Evolutionary conservation across 208 protist species (phyloP).

Genomic region (Wallacemonas sp.): DNA sequence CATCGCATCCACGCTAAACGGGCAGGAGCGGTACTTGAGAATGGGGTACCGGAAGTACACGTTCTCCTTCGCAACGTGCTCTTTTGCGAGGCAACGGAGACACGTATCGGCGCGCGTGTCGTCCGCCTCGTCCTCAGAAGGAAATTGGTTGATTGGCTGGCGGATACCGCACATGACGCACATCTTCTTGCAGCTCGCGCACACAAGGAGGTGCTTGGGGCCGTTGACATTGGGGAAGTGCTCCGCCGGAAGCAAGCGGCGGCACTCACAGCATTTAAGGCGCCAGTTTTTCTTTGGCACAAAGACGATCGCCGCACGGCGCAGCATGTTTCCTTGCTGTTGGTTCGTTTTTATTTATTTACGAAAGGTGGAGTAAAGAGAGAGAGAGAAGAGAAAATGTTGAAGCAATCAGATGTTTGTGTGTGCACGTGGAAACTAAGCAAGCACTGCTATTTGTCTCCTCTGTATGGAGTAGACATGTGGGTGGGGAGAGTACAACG

Average conservation of each 20-base stretch:
- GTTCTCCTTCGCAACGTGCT: conserved; percentile 74
- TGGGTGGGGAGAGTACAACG: too few species aligned
- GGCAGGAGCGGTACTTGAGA: conserved; percentile 86
- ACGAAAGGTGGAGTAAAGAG: too few species aligned
- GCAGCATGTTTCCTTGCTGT: conserved; percentile 27
- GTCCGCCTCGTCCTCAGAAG: conserved; percentile 14
- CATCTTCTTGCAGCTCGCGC: conserved; percentile 69
- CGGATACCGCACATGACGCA: conserved; percentile 74
- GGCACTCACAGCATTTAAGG: conserved; percentile 62
- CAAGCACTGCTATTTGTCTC: too few species aligned
- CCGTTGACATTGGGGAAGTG: conserved; percentile 63
- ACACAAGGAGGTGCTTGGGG: conserved; percentile 59
- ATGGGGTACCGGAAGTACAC: conserved; percentile 89
- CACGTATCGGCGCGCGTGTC: conserved; percentile 39
- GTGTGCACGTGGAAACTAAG: background rate
- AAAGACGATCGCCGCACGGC: conserved; percentile 12
- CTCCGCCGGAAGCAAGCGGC: conserved; percentile 58
- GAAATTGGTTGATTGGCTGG: conserved; percentile 56
- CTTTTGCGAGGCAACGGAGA: conserved; percentile 67
- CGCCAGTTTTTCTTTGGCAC: conserved; percentile 74
- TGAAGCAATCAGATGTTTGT: conserved; percentile 1
- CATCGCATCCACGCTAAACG: conserved; percentile 79
- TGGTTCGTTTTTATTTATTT: too few species aligned
- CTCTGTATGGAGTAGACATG: too few species aligned
- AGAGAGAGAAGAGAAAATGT: conserved; percentile 15